Percentiles rank a stretch among this genome's conserved stretches.
These are phyloP conservation scores for Elaeis oleifera DNA, from an alignment of 202 grass and related monocot species.

Conservation along the genomic window DNA sequence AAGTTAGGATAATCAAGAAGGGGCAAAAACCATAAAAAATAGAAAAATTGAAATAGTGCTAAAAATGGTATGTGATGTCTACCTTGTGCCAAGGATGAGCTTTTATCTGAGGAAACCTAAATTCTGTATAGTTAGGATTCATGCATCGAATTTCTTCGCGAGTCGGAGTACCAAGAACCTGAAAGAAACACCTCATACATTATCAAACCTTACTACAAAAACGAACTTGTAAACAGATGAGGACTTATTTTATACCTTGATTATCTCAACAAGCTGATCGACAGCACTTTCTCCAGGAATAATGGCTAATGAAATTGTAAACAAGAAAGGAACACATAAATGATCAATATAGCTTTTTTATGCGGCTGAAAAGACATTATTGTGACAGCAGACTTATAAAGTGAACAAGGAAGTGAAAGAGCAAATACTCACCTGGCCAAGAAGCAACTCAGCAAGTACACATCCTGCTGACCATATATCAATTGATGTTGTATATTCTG, in stretches of 20 bases:
- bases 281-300: constrained; percentile 63
- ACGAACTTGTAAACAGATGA: background rate
- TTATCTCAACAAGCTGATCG: constrained; percentile 66
- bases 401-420: background rate
- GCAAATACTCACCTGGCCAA: constrained; percentile 38
- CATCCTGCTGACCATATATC: constrained; percentile 74
- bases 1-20: too few species aligned
- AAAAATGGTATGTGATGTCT: constrained; percentile 15
- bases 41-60: constrained; percentile 2
- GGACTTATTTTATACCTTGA: constrained; percentile 33
- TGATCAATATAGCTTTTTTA: background rate
- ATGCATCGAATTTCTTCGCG: constrained; percentile 93
- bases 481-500: constrained; percentile 56
- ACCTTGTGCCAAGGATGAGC: constrained; percentile 97
- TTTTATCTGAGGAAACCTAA: constrained; percentile 90
- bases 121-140: constrained; percentile 95
- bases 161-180: constrained; percentile 89
- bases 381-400: background rate
- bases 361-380: too few species aligned
- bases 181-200: constrained; percentile 24
- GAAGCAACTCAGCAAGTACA: constrained; percentile 58
- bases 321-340: background rate
- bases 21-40: too few species aligned
- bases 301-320: constrained; percentile 35
- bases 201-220: background rate